Base-by-base conservation (phyloP, 1,284 basidiomycete species). In the Tilletiopsis washingtonensis region DNA sequence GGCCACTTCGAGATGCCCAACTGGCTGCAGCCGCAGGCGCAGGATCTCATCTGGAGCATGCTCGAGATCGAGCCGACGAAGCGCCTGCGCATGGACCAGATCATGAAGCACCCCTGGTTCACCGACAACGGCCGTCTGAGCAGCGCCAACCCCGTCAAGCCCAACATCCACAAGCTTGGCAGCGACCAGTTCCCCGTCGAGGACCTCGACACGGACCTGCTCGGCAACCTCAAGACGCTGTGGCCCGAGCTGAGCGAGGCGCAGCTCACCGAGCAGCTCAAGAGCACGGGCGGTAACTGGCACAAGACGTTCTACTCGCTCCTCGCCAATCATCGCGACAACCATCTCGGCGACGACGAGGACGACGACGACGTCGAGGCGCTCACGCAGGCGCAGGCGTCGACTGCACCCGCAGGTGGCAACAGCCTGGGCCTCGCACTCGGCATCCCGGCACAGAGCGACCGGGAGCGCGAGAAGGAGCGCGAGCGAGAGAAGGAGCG, bases 81-180 rank as follows among this genome's bases (percentile, higher is more conserved):
- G 67, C 82, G 94, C 29, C 93, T 97, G 64, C 87, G 85, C 0
- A 91, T 97, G 80, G 74, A 81, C 15, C 84, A 91, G 52, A 91
- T 99, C 62, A 78, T 88, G 64, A 67, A 70, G 3, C 93, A 97
- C 71, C 88, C 90, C 1, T 98, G 94, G 81, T 94, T 90, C 75
- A 80, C 79, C 81, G 47, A 78, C 83, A 44, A 76, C 76, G 72
- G 84, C 43, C 42, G 49, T 1, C 57, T 64, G 43, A 63, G 64
- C 4, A 57, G 57, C 19, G 25, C 41, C 40, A 72, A 72, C 52
- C 68, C 69, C 2, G 68, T 69, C 26, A 53, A 56, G n/a, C 62
- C 62, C 7, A 58, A 54, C 43, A 44, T 63, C 27, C 60, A 63
- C 21, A 53, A 44, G 34, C 42, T 67, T 38, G 49, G 63, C 84